phyloP scores from a whole-genome alignment of 164 flowering plant species.

The Annona cherimola region DNA sequence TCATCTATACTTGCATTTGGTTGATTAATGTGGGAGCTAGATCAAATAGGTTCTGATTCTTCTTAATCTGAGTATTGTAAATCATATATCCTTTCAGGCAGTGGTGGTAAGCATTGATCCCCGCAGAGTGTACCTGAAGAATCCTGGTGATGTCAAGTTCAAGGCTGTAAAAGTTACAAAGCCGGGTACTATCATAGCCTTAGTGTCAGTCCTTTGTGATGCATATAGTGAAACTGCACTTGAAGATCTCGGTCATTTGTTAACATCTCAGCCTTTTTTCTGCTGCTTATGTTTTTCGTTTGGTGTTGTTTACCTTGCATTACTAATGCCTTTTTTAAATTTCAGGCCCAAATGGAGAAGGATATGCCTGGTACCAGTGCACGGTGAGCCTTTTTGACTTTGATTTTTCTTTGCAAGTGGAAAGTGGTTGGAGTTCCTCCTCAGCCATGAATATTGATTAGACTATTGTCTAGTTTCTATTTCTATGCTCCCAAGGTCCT shows the following conservation, averaged over 20 bases:
- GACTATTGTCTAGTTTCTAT: no score
- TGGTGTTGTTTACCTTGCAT: background rate
- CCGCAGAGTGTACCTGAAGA: constrained; percentile 68
- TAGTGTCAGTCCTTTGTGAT: background rate
- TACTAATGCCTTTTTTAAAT: background rate
- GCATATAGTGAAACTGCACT: background rate
- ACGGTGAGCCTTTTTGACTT: constrained; percentile 63
- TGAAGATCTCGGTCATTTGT: background rate
- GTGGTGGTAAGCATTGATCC: constrained; percentile 99
- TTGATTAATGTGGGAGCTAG: background rate
- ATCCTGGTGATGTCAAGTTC: constrained; percentile 64
- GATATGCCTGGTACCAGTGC: constrained; percentile 99
- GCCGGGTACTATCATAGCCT: constrained; percentile 37
- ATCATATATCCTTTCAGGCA: constrained; percentile 42
- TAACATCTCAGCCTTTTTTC: background rate
- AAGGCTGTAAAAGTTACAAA: constrained; percentile 55
- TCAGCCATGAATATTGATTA: no score
- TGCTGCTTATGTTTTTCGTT: background rate
- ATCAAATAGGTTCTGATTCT: background rate
- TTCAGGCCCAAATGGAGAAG: constrained; percentile 93
- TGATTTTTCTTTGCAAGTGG: no score
- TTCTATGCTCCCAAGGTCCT: no score
- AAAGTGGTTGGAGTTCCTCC: no score
- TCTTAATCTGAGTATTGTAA: constrained; percentile 1
- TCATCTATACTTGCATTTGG: background rate